Evolutionary conservation across 495 filamentous ascomycete species (phyloP).

Genomic region (Neurospora sp.): DNA sequence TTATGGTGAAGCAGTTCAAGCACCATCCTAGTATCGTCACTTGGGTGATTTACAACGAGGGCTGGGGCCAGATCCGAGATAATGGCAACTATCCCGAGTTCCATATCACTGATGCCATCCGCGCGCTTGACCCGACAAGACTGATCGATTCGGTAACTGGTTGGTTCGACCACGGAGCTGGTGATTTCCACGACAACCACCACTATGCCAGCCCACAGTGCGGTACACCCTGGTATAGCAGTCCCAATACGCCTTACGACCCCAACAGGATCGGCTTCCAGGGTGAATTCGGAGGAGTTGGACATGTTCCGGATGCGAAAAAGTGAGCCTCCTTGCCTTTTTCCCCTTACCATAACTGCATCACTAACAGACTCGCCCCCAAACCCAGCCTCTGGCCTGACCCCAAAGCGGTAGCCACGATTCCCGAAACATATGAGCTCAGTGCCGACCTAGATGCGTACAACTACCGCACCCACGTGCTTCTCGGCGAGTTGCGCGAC

Average conservation of each 20-base stretch:
- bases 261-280: conserved; percentile 51
- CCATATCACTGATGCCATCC: conserved; percentile 41
- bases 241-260: conserved; percentile 46
- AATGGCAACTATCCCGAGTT: conserved; percentile 42
- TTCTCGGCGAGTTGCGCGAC: conserved; percentile 45
- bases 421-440: conserved; percentile 59
- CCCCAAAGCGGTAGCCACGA: conserved; percentile 40
- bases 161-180: conserved; percentile 52
- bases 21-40: conserved; percentile 50
- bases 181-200: conserved; percentile 54
- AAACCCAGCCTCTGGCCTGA: conserved; percentile 44
- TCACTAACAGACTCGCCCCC: conserved; percentile 5
- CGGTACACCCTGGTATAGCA: conserved; percentile 54
- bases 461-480: conserved; percentile 50
- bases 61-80: conserved; percentile 49
- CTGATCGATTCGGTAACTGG: conserved; percentile 51
- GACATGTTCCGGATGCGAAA: conserved; percentile 48
- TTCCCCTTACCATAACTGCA: background rate
- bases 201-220: conserved; percentile 65
- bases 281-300: conserved; percentile 60
- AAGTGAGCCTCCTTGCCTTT: conserved; percentile 14
- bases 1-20: conserved; percentile 51
- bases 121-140: conserved; percentile 48
- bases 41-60: conserved; percentile 61
- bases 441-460: conserved; percentile 45